Conservation (phyloP, 2,329 filamentous ascomycete genomes). For the Aspergillus sp. region DNA sequence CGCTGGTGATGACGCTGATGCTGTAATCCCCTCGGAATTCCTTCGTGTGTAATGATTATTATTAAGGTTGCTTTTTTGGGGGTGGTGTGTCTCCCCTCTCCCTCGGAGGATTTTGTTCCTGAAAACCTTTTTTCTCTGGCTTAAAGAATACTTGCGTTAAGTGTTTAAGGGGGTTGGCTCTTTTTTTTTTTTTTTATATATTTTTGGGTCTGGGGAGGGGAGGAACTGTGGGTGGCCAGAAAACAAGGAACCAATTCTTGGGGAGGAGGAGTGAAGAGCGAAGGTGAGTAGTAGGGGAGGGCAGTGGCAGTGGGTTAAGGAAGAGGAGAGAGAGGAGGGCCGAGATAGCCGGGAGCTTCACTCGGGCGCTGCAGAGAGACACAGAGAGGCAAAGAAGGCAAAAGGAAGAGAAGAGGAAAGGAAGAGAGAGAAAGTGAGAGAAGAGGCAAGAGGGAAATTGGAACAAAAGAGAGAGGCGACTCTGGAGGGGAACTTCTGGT, state of each 20-base stretch:
- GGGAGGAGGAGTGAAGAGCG: constrained; percentile 3
- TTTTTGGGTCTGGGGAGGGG: constrained; percentile 14
- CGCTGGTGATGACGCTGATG: constrained; percentile 15
- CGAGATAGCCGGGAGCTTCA: constrained; percentile 14
- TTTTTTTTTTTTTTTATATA: constrained; percentile 10
- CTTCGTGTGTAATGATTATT: constrained; percentile 16
- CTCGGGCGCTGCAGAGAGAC: constrained; percentile 7
- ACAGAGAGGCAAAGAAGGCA: constrained; percentile 12
- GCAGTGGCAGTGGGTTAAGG: constrained; percentile 9
- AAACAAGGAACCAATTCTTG: constrained; percentile 19
- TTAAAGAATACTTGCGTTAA: constrained; percentile 11
- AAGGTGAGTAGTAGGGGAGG: background rate
- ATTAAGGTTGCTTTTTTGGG: constrained; percentile 12
- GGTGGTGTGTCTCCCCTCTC: constrained; percentile 13
- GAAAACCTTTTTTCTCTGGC: constrained; percentile 16
- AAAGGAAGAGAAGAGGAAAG: constrained; percentile 3
- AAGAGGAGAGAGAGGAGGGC: constrained; percentile 5
- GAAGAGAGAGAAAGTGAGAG: constrained; percentile 1
- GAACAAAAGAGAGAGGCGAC: constrained; percentile 5
- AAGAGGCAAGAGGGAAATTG: background rate
- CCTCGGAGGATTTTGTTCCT: constrained; percentile 25
- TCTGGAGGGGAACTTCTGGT: constrained; percentile 17
- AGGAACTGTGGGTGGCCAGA: constrained; percentile 11
- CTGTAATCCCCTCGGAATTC: constrained; percentile 1
- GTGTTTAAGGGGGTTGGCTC: background rate